Evolutionary conservation across 2,329 filamentous ascomycete genomes (phyloP).

Genomic region (Simplicillium sp.): DNA sequence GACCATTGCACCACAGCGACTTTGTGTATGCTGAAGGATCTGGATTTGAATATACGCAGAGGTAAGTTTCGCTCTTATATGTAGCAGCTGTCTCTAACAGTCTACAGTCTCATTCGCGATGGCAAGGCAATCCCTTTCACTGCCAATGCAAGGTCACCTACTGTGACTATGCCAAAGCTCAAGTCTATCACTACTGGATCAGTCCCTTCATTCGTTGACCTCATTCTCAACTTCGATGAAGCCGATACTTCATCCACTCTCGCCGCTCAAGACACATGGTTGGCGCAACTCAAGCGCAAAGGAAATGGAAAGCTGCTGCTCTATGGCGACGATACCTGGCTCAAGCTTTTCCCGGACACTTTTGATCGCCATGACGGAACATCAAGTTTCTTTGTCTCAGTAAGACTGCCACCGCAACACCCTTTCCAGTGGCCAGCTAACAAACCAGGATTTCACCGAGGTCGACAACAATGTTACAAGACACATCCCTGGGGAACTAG

Average conservation of each 20-base stretch:
- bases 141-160: conserved; percentile 90
- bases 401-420: conserved; percentile 34
- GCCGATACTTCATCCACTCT: conserved; percentile 85
- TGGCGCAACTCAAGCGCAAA: conserved; percentile 79
- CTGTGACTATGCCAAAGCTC: conserved; percentile 94
- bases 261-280: conserved; percentile 86
- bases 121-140: conserved; percentile 88
- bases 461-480: conserved; percentile 96
- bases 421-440: neutral
- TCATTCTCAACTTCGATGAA: conserved; percentile 94
- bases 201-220: conserved; percentile 94
- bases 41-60: conserved; percentile 81
- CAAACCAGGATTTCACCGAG: conserved; percentile 78
- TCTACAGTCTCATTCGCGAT: conserved; percentile 66
- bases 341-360: conserved; percentile 86
- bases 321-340: conserved; percentile 97
- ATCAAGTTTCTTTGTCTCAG: conserved; percentile 95
- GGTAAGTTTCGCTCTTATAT: conserved; percentile 38
- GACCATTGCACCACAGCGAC: conserved; percentile 47
- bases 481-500: conserved; percentile 70
- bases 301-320: conserved; percentile 70
- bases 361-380: conserved; percentile 88
- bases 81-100: conserved; percentile 6
- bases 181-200: conserved; percentile 97
- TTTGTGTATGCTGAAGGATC: conserved; percentile 80